Evolutionary conservation across 208 protist species (phyloP), one percentile per base, ranked within the genome.

Genomic region (Trichomonas tenax): DNA sequence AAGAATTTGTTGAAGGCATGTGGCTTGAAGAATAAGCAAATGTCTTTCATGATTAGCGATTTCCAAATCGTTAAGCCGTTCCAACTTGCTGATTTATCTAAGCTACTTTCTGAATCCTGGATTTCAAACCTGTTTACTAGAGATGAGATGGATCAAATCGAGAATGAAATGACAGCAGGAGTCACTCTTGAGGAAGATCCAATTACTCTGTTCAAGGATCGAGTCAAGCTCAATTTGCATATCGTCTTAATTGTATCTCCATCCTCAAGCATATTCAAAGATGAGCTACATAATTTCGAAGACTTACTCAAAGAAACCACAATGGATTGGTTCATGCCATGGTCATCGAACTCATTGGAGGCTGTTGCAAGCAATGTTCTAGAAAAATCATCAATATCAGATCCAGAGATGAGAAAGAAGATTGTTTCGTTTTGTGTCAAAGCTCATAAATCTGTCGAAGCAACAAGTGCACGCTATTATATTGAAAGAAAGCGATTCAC

Each of bases 241-340:
- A 96, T 99, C n/a, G 98, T 99, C 21, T 97, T 99, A 40, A 99
- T 98, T 97, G 99, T 99, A 98, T 99, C 98, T 11, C 99, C 99
- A 0, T 98, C 99, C 34, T 98, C 99, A 63, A 98, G 98, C 89
- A 97, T 98, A 31, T 99, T 99, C 97, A 98, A 99, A 88, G 97
- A 98, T 45, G 97, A 99, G 40, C 98, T 99, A 41, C 98, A 99
- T 21, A 99, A 99, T 98, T 99, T 99, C 97, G 99, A 99, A 0
- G 98, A 98, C 41, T 97, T 99, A 0, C 98, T 99, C 46, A 99
- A 98, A 96, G 99, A 98, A 97, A 99, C 98, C 2, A 99, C 98
- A 38, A 99, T 99, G 96, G 99, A 99, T 97, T 99, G 99, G 98
- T 99, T 99, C 97, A 97, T 98, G 86, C 98, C 98, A 95, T 99